Conservation (phyloP, 2,329 filamentous ascomycete species). For the Blastomyces gilchristii region DNA sequence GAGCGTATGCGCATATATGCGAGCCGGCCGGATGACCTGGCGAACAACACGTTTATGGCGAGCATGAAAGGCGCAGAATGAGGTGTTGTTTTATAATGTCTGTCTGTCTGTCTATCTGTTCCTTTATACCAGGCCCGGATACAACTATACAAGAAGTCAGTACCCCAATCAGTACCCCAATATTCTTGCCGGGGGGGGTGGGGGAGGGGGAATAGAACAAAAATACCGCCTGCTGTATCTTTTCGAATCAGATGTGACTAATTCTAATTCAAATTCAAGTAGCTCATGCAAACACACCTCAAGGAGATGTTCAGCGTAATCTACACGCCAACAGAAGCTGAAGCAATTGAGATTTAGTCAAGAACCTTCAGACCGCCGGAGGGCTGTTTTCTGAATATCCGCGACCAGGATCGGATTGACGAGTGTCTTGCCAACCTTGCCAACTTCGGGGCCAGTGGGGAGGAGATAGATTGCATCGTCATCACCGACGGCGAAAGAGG, state of each 20-base stretch:
- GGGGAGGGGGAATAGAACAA: not conserved
- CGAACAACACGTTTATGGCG: conserved; percentile 81
- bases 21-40: conserved; percentile 51
- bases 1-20: conserved; percentile 72
- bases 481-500: conserved; percentile 58
- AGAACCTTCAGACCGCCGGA: conserved; percentile 65
- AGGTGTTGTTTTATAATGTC: conserved; percentile 69
- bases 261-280: not conserved
- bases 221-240: not conserved
- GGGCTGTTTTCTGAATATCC: conserved; percentile 70
- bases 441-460: conserved; percentile 53
- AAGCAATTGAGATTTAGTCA: conserved; percentile 79
- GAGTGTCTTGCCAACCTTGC: conserved; percentile 55
- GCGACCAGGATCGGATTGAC: conserved; percentile 55
- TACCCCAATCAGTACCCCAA: not conserved
- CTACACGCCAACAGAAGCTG: conserved; percentile 82
- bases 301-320: conserved; percentile 86
- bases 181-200: not conserved
- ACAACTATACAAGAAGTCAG: not conserved
- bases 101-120: conserved; percentile 13
- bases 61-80: conserved; percentile 79
- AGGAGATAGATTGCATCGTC: conserved; percentile 81
- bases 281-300: conserved; percentile 66
- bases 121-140: not conserved
- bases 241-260: not conserved